phyloP scores from a whole-genome alignment of 371 early-diverging fungal species.

The Chytridiales sp. region DNA sequence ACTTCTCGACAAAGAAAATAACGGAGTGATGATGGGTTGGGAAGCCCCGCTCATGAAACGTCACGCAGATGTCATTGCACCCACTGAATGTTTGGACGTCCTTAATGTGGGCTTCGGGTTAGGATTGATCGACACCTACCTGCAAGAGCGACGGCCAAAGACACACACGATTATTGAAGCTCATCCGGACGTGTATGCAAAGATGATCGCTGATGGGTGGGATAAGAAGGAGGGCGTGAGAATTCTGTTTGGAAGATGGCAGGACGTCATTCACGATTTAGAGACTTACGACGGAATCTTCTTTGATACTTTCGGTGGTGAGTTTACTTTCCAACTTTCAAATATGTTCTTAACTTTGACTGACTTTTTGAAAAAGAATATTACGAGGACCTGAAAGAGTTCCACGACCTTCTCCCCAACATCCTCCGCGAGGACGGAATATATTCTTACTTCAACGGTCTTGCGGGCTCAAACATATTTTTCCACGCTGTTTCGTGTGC shows the following conservation, averaged over 20 bases:
- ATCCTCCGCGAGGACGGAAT: constrained; percentile 73
- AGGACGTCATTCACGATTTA: constrained; percentile 78
- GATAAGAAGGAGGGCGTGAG: constrained; percentile 78
- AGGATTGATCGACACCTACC: constrained; percentile 81
- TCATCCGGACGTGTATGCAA: constrained; percentile 91
- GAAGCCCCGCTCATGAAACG: constrained; percentile 90
- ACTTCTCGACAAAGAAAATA: constrained; percentile 79
- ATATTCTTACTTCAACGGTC: constrained; percentile 94
- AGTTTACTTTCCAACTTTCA: constrained; percentile 6
- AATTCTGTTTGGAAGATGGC: constrained; percentile 91
- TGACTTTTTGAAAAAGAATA: constrained; percentile 56
- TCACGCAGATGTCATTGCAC: constrained; percentile 80
- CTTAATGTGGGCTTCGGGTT: constrained; percentile 88
- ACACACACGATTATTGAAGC: constrained; percentile 94
- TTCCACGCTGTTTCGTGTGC: constrained; percentile 94
- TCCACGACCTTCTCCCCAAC: constrained; percentile 80
- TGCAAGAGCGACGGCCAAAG: constrained; percentile 68
- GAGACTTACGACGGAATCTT: constrained; percentile 79
- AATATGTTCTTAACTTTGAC: constrained; percentile 8
- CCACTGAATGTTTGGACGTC: constrained; percentile 65
- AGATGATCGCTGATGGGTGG: constrained; percentile 85
- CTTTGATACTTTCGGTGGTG: constrained; percentile 58
- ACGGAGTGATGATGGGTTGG: constrained; percentile 98
- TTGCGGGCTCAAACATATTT: constrained; percentile 88
- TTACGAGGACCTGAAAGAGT: constrained; percentile 84